A percentile compares a stretch with the other conserved stretches of the same genome.
phyloP scores from a whole-genome alignment of 495 filamentous ascomycete species.

The Peziza echinospora region DNA sequence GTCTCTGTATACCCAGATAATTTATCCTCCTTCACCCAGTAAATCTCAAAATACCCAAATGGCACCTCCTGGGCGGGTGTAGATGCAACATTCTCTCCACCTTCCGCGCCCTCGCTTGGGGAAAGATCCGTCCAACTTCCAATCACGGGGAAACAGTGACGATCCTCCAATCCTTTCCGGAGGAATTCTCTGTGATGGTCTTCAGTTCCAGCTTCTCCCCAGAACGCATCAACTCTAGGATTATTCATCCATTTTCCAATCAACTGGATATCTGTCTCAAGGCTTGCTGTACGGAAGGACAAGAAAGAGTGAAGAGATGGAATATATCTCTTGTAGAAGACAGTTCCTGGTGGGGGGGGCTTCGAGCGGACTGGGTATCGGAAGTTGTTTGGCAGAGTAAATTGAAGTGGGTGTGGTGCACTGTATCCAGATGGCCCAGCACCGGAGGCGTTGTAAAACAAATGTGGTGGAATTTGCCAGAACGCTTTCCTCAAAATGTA shows the following conservation, averaged over 20 bases:
- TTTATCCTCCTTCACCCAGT: conserved; percentile 90
- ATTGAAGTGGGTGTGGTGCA: background rate
- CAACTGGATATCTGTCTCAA: conserved; percentile 39
- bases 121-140: conserved; percentile 52
- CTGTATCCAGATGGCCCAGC: background rate
- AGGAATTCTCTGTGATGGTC: conserved; percentile 47
- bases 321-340: conserved; percentile 74
- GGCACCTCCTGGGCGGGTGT: conserved; percentile 41
- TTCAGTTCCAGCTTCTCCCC: conserved; percentile 48
- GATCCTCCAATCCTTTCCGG: conserved; percentile 34
- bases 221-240: conserved; percentile 59
- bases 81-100: background rate
- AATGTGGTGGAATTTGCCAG: conserved; percentile 74
- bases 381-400: conserved; percentile 21
- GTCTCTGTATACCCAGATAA: conserved; percentile 35
- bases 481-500: conserved; percentile 34
- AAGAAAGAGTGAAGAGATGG: conserved; percentile 66
- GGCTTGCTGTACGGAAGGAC: conserved; percentile 51
- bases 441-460: conserved; percentile 35
- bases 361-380: conserved; percentile 79
- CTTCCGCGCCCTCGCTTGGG: background rate
- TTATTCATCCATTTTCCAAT: conserved; percentile 80
- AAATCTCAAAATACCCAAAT: conserved; percentile 94
- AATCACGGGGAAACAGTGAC: conserved; percentile 74
- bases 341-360: conserved; percentile 66